These are phyloP conservation scores for Claviceps arundinis DNA, from an alignment of 2,329 filamentous ascomycete genomes.

Conservation along the genomic window DNA sequence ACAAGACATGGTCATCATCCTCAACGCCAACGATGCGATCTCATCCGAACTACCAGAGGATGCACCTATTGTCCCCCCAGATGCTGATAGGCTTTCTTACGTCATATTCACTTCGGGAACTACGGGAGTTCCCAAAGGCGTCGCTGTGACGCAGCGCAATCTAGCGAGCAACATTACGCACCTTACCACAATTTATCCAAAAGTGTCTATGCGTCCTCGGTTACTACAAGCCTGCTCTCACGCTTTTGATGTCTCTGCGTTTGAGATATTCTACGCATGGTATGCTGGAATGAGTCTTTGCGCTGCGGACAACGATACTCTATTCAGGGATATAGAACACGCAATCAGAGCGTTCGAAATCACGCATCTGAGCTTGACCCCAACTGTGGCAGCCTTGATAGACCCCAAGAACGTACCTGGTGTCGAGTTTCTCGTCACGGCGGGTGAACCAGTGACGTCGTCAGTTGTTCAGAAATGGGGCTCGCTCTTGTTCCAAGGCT, in stretches of 20 bases:
- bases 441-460: slow-evolving; percentile 67
- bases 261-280: slow-evolving; percentile 84
- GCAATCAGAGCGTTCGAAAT: slow-evolving; percentile 49
- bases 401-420: slow-evolving; percentile 52
- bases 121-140: slow-evolving; percentile 68
- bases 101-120: slow-evolving; percentile 76
- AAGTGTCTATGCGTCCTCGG: slow-evolving; percentile 30
- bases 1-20: slow-evolving; percentile 9
- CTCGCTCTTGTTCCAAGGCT: slow-evolving; percentile 60
- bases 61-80: slow-evolving; percentile 25
- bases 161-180: slow-evolving; percentile 62
- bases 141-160: slow-evolving; percentile 64
- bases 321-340: slow-evolving; percentile 60
- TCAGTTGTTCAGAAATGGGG: slow-evolving; percentile 60
- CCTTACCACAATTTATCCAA: slow-evolving; percentile 54
- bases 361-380: slow-evolving; percentile 76
- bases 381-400: slow-evolving; percentile 70
- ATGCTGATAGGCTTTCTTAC: slow-evolving; percentile 50
- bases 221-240: slow-evolving; percentile 74
- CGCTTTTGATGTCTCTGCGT: slow-evolving; percentile 78
- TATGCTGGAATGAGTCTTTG: slow-evolving; percentile 66
- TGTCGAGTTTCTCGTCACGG: slow-evolving; percentile 66
- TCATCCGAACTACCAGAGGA: slow-evolving; percentile 17
- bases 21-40: slow-evolving; percentile 21
- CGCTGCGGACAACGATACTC: slow-evolving; percentile 56